Evolutionary conservation across 225 moss, liverwort and hornwort species (phyloP).

Genomic region (Lunularia cruciata): DNA sequence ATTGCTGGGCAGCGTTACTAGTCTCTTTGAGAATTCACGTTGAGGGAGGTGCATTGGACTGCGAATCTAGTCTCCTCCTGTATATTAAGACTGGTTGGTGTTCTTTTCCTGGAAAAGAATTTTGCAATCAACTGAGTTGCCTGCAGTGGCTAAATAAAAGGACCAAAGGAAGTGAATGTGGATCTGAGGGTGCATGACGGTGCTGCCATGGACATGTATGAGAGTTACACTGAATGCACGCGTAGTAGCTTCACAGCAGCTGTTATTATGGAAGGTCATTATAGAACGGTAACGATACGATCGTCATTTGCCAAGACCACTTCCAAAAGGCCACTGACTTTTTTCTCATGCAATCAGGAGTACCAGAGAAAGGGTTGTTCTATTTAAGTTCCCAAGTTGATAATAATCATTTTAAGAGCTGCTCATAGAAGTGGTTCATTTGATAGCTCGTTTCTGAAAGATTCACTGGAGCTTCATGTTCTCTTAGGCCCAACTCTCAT

Average conservation of each 20-base stretch:
- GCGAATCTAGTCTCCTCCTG: slow-evolving; percentile 16
- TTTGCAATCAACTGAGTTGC: slow-evolving; percentile 19
- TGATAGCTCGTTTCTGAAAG: no score
- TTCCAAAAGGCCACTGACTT: not conserved
- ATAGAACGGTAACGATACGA: not conserved
- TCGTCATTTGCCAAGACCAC: slow-evolving; percentile 4
- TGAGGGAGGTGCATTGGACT: slow-evolving; percentile 8
- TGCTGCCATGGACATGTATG: no score
- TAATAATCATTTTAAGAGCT: no score
- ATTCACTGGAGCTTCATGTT: no score
- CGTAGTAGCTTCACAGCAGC: not conserved
- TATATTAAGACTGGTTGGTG: slow-evolving; percentile 21
- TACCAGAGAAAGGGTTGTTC: slow-evolving; percentile 2
- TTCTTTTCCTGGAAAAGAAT: slow-evolving; percentile 12
- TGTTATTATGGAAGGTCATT: not conserved
- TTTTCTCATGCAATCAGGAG: slow-evolving; percentile 6
- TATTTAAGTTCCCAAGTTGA: no score
- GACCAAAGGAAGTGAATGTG: not conserved
- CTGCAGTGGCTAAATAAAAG: slow-evolving; percentile 7
- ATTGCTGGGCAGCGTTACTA: not conserved
- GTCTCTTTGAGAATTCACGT: not conserved
- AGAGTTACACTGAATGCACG: not conserved
- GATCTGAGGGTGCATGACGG: not conserved
- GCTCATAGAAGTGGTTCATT: no score
- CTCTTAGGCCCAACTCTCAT: no score